phyloP scores from a whole-genome alignment of 2,329 filamentous ascomycete genomes.

The Penicillium sp. region DNA sequence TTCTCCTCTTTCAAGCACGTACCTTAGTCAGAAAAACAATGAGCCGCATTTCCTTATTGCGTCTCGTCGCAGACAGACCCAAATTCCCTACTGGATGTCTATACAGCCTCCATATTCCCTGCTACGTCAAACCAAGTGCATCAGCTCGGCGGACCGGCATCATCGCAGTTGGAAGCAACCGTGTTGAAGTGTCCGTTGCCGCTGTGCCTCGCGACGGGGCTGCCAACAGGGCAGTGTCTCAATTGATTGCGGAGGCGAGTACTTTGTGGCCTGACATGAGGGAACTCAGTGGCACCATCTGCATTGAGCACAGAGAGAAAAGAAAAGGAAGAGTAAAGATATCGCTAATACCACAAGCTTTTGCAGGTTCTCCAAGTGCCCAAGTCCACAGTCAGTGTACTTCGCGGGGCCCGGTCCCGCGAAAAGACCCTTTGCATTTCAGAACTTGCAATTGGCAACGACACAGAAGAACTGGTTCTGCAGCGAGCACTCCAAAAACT shows the following conservation, averaged over 20 bases:
- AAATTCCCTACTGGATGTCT: constrained; percentile 1
- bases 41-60: constrained; percentile 5
- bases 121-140: constrained; percentile 62
- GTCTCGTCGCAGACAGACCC: constrained; percentile 9
- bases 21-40: constrained; percentile 2
- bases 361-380: constrained; percentile 52
- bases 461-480: constrained; percentile 28
- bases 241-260: constrained; percentile 55
- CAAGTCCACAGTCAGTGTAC: constrained; percentile 58
- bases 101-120: constrained; percentile 53
- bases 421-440: constrained; percentile 53
- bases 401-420: constrained; percentile 57
- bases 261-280: too few relatives aligned
- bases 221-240: constrained; percentile 61
- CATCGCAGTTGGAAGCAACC: constrained; percentile 48
- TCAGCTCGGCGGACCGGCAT: constrained; percentile 59
- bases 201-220: constrained; percentile 62
- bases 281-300: too few relatives aligned
- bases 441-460: constrained; percentile 23
- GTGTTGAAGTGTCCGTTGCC: constrained; percentile 59
- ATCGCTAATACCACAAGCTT: not conserved
- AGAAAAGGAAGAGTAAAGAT: not conserved
- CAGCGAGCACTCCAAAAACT: constrained; percentile 15
- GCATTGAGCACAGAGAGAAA: too few relatives aligned
- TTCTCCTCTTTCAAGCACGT: too few relatives aligned